Evolutionary conservation across 2,329 filamentous ascomycete species (phyloP).

Genomic region (Hypoxylon sp.): DNA sequence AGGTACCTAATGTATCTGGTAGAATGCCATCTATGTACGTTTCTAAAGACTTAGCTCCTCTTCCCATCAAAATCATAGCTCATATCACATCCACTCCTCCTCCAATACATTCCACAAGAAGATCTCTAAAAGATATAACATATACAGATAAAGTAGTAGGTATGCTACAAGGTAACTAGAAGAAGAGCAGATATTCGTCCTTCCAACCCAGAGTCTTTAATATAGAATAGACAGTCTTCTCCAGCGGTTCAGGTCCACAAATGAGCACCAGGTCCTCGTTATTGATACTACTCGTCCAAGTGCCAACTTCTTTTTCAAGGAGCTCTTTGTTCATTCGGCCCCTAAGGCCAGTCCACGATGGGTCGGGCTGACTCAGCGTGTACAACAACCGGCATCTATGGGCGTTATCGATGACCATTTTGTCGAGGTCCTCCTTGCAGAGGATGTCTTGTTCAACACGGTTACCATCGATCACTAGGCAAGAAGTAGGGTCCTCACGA

Average conservation of each 20-base stretch:
- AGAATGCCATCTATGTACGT: neutral
- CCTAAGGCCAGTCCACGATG: constrained; percentile 76
- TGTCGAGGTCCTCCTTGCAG: constrained; percentile 80
- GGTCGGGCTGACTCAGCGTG: constrained; percentile 75
- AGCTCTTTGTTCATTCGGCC: constrained; percentile 77
- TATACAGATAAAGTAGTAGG: constrained; percentile 7
- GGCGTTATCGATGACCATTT: constrained; percentile 66
- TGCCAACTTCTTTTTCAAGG: constrained; percentile 71
- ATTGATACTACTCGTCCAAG: constrained; percentile 53
- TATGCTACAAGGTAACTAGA: constrained; percentile 62
- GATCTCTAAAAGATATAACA: neutral
- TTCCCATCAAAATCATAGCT: neutral
- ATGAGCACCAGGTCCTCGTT: constrained; percentile 77
- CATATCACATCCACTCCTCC: neutral
- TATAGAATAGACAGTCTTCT: constrained; percentile 71
- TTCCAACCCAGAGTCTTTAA: constrained; percentile 75
- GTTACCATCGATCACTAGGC: constrained; percentile 85
- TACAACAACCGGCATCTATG: constrained; percentile 76
- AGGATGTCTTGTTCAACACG: constrained; percentile 85
- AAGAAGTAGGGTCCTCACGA: constrained; percentile 73
- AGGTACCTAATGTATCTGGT: neutral
- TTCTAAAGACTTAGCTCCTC: neutral
- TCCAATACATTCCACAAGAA: neutral
- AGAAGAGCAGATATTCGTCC: constrained; percentile 82
- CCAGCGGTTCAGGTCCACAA: constrained; percentile 83